These are phyloP conservation scores for Litchi chinensis DNA, from an alignment of 345 rosid species.

Conservation along the genomic window DNA sequence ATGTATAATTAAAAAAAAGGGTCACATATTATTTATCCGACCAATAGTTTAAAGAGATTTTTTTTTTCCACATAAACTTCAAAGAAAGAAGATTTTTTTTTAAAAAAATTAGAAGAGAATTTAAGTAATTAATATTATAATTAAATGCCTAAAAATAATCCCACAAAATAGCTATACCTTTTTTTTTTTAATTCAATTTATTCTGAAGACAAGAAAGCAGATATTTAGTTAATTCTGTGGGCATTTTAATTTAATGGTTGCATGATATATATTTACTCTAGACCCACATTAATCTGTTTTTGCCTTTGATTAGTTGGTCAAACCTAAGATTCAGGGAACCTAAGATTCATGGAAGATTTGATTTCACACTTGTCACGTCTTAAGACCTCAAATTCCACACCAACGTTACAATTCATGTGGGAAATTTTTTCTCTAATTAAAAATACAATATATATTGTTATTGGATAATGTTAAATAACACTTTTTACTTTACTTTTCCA, in stretches of 20 bases:
- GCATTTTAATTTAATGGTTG: neutral
- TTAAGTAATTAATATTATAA: too few relatives aligned
- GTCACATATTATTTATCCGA: too few relatives aligned
- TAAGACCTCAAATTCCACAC: neutral
- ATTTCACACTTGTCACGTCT: neutral
- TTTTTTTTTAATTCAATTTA: neutral
- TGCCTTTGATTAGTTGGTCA: neutral
- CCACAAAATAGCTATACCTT: neutral
- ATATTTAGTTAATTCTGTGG: neutral
- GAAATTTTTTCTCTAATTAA: neutral
- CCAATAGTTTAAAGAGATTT: too few relatives aligned
- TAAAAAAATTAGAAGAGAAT: too few relatives aligned
- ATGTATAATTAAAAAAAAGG: too few relatives aligned
- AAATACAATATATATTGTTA: neutral
- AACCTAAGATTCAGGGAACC: neutral
- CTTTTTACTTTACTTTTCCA: neutral
- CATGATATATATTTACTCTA: neutral
- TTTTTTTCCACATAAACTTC: too few relatives aligned
- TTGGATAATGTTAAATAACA: slow-evolving; percentile 6
- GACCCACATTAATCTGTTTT: neutral
- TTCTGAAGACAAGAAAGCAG: neutral
- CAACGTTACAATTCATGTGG: neutral
- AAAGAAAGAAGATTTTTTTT: too few relatives aligned
- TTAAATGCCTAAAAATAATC: neutral
- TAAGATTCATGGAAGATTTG: neutral